A percentile compares a stretch with the other conserved stretches of the same genome.
These are phyloP conservation scores for Marasmius sp. DNA, from an alignment of 1,284 basidiomycete genomes.

Conservation along the genomic window DNA sequence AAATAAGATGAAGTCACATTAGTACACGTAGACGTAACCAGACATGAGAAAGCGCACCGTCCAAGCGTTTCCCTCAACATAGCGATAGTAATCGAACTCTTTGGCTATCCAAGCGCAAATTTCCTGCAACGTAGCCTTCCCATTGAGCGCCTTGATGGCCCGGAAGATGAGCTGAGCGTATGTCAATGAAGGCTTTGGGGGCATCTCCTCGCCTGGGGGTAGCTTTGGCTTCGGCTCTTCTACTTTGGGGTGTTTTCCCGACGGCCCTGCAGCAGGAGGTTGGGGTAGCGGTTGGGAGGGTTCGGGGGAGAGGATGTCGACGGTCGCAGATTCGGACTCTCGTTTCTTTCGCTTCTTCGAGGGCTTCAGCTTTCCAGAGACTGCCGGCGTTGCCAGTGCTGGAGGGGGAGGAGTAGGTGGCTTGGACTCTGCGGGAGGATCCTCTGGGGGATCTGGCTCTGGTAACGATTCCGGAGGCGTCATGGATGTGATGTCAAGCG, in stretches of 20 bases:
- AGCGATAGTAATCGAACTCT: conserved; percentile 87
- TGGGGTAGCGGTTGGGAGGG: conserved; percentile 21
- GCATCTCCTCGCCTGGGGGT: conserved; percentile 67
- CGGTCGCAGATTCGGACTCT: conserved; percentile 15
- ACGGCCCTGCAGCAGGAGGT: conserved; percentile 24
- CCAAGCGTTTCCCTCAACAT: conserved; percentile 81
- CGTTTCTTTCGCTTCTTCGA: conserved; percentile 4
- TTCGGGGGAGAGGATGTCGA: conserved; percentile 16
- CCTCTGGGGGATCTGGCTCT: conserved; percentile 36
- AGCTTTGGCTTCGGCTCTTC: conserved; percentile 42
- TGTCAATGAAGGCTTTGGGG: conserved; percentile 74
- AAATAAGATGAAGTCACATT: conserved; percentile 1
- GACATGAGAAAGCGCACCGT: conserved; percentile 55
- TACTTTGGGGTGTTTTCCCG: not conserved
- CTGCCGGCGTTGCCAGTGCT: conserved; percentile 30
- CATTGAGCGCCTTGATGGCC: conserved; percentile 76
- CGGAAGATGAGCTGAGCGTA: conserved; percentile 80
- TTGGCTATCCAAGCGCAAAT: conserved; percentile 91
- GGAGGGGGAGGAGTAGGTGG: conserved; percentile 61
- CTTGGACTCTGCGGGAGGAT: not conserved
- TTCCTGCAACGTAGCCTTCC: conserved; percentile 88
- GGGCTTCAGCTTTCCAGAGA: not conserved
- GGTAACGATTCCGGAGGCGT: conserved; percentile 72
- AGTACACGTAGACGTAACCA: conserved; percentile 14
- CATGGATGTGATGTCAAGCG: conserved; percentile 77